Base-by-base conservation (phyloP, 2,329 filamentous ascomycete species). In the Colletotrichum sp. region DNA sequence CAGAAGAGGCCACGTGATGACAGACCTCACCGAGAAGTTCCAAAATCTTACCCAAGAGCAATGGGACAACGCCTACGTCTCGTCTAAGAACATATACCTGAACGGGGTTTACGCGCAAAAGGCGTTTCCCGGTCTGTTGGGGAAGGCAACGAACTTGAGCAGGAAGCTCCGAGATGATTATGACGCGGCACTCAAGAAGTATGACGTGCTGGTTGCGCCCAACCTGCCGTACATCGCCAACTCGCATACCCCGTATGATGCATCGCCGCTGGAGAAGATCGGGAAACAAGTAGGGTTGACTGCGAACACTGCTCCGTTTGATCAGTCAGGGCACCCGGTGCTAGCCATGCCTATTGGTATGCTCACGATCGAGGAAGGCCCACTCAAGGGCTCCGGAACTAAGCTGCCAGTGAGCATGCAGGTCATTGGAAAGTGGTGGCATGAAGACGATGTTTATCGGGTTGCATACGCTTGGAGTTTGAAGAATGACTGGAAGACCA, bases 261-360 rank as follows among this genome's bases (percentile, higher is more conserved):
- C 79, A 30, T 79, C 78, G 5, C 76, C 82, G 2, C 80, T 85
- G 78, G 84, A 87, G 30, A 86, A 86, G 74, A 83, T 89, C 71
- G 82, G 82, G 34, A 82, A 84, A 21, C 85, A 86, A 34, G 59
- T 89, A 36, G 88, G 88, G 1, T 80, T 86, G 36, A 88, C 87
- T 6, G 82, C 83, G 72, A 89, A 87, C 68, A 87, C 88, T 1
- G 86, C 85, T 52, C 85, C 86, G 4, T 89, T 90, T 79, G 89
- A 90, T 79, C 81, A 87, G 5, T 89, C 87, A 1, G 87, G 88
- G 0, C 88, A 90, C 82, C 87, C 87, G 7, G 88, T 84, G 0
- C 77, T 90, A 74, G 75, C 24, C 21, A 77, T 65, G 70, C 75
- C 12, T 59, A 78, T 32, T 64, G 78, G 16, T 7, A 67, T 74